These are phyloP conservation scores for Penicillium sp. DNA, from an alignment of 2,329 filamentous ascomycete genomes.

Conservation along the genomic window DNA sequence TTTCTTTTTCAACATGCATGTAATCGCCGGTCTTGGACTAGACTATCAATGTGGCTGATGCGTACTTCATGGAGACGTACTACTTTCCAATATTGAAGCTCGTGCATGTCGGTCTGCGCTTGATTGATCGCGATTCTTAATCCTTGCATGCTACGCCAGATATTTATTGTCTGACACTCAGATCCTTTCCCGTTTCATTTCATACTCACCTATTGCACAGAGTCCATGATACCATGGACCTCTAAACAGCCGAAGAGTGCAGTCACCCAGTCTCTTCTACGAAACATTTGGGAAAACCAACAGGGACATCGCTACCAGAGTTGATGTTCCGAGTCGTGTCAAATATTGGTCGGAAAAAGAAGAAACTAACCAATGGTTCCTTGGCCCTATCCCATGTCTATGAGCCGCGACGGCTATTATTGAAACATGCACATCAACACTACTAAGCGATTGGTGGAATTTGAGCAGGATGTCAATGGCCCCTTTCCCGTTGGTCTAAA, in stretches of 20 bases:
- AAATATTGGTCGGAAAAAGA: background rate
- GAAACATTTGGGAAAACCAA: background rate
- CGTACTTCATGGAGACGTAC: background rate
- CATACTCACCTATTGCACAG: background rate
- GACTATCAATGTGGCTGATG: conserved; percentile 3
- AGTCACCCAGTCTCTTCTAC: background rate
- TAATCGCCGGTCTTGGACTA: conserved; percentile 1
- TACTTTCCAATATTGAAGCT: background rate
- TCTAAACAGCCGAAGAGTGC: background rate
- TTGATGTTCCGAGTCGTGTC: background rate
- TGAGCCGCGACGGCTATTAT: background rate
- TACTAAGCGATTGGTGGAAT: background rate
- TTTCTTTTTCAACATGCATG: conserved; percentile 4
- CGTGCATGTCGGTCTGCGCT: background rate
- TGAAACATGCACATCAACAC: background rate
- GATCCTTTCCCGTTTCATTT: background rate
- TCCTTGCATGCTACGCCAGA: background rate
- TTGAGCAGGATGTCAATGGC: background rate
- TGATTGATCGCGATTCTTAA: background rate
- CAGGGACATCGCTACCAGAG: background rate
- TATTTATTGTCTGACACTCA: background rate
- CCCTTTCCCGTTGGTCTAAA: no score
- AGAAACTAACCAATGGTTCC: background rate
- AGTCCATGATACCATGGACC: background rate
- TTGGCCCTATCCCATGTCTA: background rate